These are phyloP conservation scores for Tremella fuciformis DNA, from an alignment of 768 basidiomycete species.

Conservation along the genomic window DNA sequence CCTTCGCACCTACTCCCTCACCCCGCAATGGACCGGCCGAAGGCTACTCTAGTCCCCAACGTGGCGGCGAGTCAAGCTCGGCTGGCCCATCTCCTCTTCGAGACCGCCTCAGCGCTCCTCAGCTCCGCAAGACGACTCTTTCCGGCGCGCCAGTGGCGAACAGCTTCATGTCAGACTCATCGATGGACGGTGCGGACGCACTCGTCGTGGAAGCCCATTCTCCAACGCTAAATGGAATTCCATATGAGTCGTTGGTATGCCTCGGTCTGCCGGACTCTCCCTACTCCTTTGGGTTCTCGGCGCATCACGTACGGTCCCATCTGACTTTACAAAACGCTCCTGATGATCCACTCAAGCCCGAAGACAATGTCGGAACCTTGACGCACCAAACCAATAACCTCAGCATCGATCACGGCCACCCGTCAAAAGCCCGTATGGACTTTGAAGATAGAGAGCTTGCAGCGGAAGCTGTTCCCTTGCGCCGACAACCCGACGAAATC, in stretches of 20 bases:
- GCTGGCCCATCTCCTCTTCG: constrained; percentile 20
- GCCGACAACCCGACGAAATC: constrained; percentile 62
- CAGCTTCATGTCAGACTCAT: constrained; percentile 41
- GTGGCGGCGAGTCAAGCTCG: constrained; percentile 15
- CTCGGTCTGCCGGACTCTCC: constrained; percentile 49
- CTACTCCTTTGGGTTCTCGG: constrained; percentile 43
- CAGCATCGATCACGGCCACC: background rate
- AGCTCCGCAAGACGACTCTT: constrained; percentile 23
- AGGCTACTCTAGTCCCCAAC: background rate
- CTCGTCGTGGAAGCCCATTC: constrained; percentile 20
- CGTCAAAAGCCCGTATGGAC: constrained; percentile 34
- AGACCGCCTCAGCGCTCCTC: constrained; percentile 27
- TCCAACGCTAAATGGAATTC: constrained; percentile 59
- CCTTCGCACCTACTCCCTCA: constrained; percentile 39
- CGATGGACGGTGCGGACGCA: constrained; percentile 22
- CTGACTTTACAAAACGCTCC: background rate
- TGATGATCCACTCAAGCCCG: background rate
- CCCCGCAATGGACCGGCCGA: constrained; percentile 11
- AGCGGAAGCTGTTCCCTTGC: constrained; percentile 64
- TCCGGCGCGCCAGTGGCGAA: constrained; percentile 42
- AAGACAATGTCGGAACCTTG: background rate
- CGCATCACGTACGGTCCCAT: constrained; percentile 7
- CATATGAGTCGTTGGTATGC: constrained; percentile 57
- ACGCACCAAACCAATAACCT: background rate
- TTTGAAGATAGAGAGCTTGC: constrained; percentile 69